Evolutionary conservation across 768 basidiomycete species (phyloP), one percentile per base, ranked within the genome.

Genomic region (Cubamyces lactineus): DNA sequence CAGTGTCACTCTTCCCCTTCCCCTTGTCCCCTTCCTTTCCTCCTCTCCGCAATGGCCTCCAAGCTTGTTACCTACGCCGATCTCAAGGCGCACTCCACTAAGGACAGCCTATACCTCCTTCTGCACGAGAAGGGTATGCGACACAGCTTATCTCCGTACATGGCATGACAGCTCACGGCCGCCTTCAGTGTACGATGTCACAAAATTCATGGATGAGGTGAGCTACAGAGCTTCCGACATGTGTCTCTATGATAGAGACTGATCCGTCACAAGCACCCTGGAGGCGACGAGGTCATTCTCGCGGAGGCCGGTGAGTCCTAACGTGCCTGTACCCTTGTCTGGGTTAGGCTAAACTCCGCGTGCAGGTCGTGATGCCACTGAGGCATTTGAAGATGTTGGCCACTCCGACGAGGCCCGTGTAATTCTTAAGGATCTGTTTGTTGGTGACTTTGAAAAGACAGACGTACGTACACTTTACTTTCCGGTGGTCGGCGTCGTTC

Each of bases 311-410:
- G 92, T 88, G 77, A 72, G 90, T 82, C 71, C 72, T 75, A 63
- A 3, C 46, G 17, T 23, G 28, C 30, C 21, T 42, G n/a, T 15
- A 19, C n/a, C 23, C 2, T 21, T n/a, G 16, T 11, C 30, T 40
- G 24, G 51, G 5, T 24, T 38, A 16, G 39, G 21, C 62, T 64
- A 5, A 61, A 59, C 15, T 2, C 3, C 13, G 24, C 34, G 34
- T 46, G 53, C 76, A 96, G 94, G 92, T 69, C 88, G 91, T 74
- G 95, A 98, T 74, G 96, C 96, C 23, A 96, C 96, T 38, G 97
- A 98, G 71, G 94, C 97, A 6, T 99, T 99, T 71, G 96, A 98
- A 78, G 97, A 99, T 74, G 96, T 99, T 30, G 97, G 97, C 30
- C 97, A 98, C 83, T 98, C 96, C 0, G 96, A 98, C 69, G 97